phyloP scores from a whole-genome alignment of 441 rosid species.

The Breynia disticha region DNA sequence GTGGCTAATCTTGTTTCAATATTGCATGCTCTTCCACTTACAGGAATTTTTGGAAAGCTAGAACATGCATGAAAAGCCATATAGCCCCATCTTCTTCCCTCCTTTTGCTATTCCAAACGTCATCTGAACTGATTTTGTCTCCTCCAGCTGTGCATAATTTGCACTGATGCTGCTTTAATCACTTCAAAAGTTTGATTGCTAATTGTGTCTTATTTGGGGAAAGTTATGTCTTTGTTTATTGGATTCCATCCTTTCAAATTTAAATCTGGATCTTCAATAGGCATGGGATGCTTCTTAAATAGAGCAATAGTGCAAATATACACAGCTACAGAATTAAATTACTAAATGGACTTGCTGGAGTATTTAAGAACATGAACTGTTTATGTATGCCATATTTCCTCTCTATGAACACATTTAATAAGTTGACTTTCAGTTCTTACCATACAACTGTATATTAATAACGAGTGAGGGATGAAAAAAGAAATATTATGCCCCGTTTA shows the following conservation, averaged over 20 bases:
- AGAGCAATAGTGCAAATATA: too few species aligned
- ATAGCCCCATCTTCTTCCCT: slow-evolving; percentile 1
- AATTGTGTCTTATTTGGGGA: neutral
- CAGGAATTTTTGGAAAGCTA: slow-evolving; percentile 11
- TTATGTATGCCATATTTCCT: neutral
- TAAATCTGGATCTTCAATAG: neutral
- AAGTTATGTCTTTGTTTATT: neutral
- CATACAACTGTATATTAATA: neutral
- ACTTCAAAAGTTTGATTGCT: neutral
- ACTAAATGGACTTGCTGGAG: neutral
- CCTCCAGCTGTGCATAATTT: slow-evolving; percentile 4
- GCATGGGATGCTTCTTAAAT: too few species aligned
- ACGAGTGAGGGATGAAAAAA: too few species aligned
- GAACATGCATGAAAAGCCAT: slow-evolving; percentile 15
- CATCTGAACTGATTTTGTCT: slow-evolving; percentile 10
- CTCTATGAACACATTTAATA: neutral
- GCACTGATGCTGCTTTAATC: slow-evolving; percentile 9
- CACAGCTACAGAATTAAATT: too few species aligned
- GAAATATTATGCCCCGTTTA: too few species aligned
- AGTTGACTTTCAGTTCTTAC: neutral
- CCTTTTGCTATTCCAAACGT: slow-evolving; percentile 9
- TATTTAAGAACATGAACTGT: neutral
- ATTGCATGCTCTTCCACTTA: slow-evolving; percentile 5
- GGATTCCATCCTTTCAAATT: slow-evolving; percentile 1
- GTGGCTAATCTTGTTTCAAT: neutral